Conservation (phyloP, 805 yeast species). For the Schizosaccharomyces osmophilus region DNA sequence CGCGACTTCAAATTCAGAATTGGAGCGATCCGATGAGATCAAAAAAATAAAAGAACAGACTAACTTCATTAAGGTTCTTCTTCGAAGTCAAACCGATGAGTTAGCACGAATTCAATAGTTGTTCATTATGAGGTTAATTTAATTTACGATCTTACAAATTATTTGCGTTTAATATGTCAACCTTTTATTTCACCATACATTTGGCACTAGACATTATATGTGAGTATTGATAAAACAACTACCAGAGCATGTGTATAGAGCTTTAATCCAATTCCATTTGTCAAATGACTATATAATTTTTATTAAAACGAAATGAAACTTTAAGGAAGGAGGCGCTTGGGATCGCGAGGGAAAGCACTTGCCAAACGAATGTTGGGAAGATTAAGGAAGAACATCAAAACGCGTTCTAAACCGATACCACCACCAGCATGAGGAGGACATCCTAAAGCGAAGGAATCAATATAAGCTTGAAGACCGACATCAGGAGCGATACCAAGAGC, state of each 20-base stretch:
- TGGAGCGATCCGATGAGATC: not conserved
- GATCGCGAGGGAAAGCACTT: slow-evolving; percentile 97
- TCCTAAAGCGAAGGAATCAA: slow-evolving; percentile 78
- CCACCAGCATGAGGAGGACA: slow-evolving; percentile 99
- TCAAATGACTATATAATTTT: not conserved
- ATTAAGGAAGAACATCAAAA: slow-evolving; percentile 91
- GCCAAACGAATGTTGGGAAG: slow-evolving; percentile 95
- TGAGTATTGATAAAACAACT: no score
- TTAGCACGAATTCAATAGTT: no score
- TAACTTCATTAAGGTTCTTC: not conserved
- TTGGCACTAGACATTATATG: no score
- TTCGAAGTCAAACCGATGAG: not conserved
- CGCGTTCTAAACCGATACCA: slow-evolving; percentile 97
- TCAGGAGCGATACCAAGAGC: slow-evolving; percentile 63
- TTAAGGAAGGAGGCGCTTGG: slow-evolving; percentile 66
- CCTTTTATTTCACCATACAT: no score
- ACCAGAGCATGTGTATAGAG: no score
- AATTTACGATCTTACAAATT: no score
- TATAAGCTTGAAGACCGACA: slow-evolving; percentile 73
- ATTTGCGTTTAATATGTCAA: no score
- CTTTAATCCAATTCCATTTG: not conserved
- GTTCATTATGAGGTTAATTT: no score
- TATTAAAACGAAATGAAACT: not conserved
- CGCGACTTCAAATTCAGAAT: not conserved
- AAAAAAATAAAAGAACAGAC: not conserved